Percentiles rank a stretch among this genome's conserved stretches.
phyloP scores from a whole-genome alignment of 208 protist genomes.

The Trypanosoma lewisi region DNA sequence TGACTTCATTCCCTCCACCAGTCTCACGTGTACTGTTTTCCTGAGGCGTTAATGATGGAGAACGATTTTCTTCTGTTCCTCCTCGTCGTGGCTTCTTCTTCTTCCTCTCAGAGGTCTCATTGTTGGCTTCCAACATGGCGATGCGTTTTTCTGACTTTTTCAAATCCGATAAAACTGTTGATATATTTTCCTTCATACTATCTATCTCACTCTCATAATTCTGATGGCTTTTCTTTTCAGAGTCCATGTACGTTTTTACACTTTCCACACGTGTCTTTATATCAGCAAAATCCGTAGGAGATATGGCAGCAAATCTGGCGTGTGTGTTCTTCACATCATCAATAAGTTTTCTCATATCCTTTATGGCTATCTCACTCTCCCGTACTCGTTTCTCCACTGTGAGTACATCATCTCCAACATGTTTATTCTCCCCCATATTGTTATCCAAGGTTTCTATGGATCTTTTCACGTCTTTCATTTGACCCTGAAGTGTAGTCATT shows the following conservation, averaged over 20 bases:
- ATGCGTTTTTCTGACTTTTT: too few species aligned
- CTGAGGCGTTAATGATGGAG: background rate
- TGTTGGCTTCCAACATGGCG: too few species aligned
- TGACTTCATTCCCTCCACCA: background rate
- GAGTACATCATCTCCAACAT: background rate
- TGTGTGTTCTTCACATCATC: background rate
- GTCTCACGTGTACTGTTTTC: conserved; percentile 5
- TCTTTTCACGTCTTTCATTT: conserved; percentile 12
- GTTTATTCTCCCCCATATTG: background rate
- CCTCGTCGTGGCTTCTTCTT: too few species aligned
- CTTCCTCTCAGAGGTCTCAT: too few species aligned
- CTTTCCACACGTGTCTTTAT: too few species aligned
- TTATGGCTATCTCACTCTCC: background rate
- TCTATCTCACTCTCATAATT: too few species aligned
- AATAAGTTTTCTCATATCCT: conserved; percentile 5
- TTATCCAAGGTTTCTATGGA: conserved; percentile 1
- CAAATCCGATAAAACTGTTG: too few species aligned
- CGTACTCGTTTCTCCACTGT: background rate
- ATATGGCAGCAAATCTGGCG: too few species aligned
- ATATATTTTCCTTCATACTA: too few species aligned
- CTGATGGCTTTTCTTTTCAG: too few species aligned
- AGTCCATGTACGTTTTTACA: too few species aligned
- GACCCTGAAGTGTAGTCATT: conserved; percentile 1
- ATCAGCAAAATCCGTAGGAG: background rate
- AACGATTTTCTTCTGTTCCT: background rate